Evolutionary conservation across 345 rosid genomes (phyloP).

Genomic region (Schrenkiella parvula): DNA sequence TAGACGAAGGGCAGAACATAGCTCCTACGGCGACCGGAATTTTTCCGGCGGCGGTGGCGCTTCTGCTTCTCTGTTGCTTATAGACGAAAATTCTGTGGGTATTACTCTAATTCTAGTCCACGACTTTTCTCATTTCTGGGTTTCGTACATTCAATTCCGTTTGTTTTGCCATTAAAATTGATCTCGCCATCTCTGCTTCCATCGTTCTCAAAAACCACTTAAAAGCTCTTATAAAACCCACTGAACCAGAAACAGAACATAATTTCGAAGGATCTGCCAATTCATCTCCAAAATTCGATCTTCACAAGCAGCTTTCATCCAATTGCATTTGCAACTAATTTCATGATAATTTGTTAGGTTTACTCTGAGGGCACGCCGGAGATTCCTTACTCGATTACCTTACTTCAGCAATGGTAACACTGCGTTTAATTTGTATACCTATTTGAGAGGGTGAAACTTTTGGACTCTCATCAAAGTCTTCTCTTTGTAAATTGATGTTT

Average conservation of each 20-base stretch:
- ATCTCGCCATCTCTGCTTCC: neutral
- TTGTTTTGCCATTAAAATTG: neutral
- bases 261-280: neutral
- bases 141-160: neutral
- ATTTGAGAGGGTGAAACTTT: neutral
- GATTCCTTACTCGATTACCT: neutral
- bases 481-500: neutral
- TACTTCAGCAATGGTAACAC: conserved; percentile 24
- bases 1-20: neutral
- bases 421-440: neutral
- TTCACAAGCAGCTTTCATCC: too few relatives aligned
- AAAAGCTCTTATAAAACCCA: neutral
- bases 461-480: neutral
- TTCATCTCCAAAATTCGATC: neutral
- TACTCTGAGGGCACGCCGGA: neutral
- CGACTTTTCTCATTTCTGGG: neutral
- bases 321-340: neutral
- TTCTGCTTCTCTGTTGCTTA: neutral
- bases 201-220: neutral
- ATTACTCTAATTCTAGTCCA: neutral
- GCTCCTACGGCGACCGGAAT: conserved; percentile 8
- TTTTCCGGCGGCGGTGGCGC: neutral
- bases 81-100: neutral
- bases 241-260: neutral
- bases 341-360: conserved; percentile 11